Conservation (phyloP, 2,329 filamentous ascomycete genomes). For the Pseudonectria foliicola region DNA sequence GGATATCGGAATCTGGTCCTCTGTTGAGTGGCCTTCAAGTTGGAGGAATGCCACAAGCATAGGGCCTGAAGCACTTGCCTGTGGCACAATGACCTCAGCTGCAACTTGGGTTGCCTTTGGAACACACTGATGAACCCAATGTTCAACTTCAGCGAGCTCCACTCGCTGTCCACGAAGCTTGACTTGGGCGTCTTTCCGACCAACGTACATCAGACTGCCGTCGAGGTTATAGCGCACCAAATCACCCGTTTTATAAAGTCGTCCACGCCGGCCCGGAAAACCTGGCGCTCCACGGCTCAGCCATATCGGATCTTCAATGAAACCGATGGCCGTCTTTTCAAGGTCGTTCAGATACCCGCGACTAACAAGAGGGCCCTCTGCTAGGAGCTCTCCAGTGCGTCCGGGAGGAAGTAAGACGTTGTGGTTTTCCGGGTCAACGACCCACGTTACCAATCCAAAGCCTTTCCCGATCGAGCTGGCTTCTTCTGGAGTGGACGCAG, state of each 20-base stretch:
- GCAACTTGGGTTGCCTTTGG: conserved; percentile 1
- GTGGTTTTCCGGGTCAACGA: conserved; percentile 8
- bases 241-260: conserved; percentile 15
- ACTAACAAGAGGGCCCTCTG: conserved; percentile 6
- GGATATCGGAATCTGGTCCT: too few species aligned
- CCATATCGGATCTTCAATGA: conserved; percentile 3
- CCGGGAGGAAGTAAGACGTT: conserved; percentile 5
- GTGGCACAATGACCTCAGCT: conserved; percentile 2
- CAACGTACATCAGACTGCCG: conserved; percentile 11
- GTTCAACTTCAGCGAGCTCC: conserved; percentile 20
- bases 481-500: background rate
- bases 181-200: conserved; percentile 18
- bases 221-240: conserved; percentile 7
- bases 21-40: too few species aligned
- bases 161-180: conserved; percentile 20
- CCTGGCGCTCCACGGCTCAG: background rate
- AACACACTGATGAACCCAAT: conserved; percentile 3
- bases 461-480: conserved; percentile 1
- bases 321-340: conserved; percentile 30
- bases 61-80: too few species aligned
- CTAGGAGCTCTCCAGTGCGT: conserved; percentile 6
- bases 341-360: conserved; percentile 20
- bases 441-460: conserved; percentile 4
- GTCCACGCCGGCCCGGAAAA: background rate
- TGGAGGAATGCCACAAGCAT: too few species aligned